Percentiles rank a stretch among this genome's conserved stretches.
These are phyloP conservation scores for Capsicum pubescens DNA, from an alignment of 257 asterid genomes.

Conservation along the genomic window DNA sequence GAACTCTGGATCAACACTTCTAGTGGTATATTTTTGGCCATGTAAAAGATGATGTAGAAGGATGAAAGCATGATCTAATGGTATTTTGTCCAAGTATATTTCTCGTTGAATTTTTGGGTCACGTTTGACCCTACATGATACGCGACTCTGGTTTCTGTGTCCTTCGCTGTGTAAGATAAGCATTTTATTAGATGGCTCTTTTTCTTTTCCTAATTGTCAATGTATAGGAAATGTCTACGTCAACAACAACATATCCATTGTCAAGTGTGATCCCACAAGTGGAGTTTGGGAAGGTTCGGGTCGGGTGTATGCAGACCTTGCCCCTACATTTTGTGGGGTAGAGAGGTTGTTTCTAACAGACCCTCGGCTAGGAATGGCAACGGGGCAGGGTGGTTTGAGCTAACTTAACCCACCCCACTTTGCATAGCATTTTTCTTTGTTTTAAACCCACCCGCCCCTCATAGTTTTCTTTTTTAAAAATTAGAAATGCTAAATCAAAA, in stretches of 20 bases:
- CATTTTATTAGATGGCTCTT: background rate
- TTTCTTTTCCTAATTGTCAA: background rate
- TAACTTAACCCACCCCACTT: too few species aligned
- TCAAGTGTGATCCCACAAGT: too few species aligned
- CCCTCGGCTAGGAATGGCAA: too few species aligned
- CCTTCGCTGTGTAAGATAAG: background rate
- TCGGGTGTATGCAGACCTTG: too few species aligned
- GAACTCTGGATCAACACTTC: background rate
- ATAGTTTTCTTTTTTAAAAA: too few species aligned
- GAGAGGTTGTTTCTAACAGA: too few species aligned
- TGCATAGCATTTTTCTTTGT: too few species aligned
- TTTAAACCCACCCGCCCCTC: too few species aligned
- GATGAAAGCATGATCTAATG: background rate
- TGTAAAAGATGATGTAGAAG: background rate
- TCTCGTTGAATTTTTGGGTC: background rate
- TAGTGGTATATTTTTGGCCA: conserved; percentile 5
- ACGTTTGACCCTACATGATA: conserved; percentile 5
- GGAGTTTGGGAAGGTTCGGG: too few species aligned
- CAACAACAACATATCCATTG: background rate
- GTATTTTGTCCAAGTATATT: background rate
- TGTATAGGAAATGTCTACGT: background rate
- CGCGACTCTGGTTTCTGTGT: background rate
- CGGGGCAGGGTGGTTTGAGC: too few species aligned
- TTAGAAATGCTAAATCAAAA: too few species aligned
- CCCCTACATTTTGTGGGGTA: too few species aligned